Base-by-base conservation (phyloP, 805 yeast species). In the Candida sanyiensis region DNA sequence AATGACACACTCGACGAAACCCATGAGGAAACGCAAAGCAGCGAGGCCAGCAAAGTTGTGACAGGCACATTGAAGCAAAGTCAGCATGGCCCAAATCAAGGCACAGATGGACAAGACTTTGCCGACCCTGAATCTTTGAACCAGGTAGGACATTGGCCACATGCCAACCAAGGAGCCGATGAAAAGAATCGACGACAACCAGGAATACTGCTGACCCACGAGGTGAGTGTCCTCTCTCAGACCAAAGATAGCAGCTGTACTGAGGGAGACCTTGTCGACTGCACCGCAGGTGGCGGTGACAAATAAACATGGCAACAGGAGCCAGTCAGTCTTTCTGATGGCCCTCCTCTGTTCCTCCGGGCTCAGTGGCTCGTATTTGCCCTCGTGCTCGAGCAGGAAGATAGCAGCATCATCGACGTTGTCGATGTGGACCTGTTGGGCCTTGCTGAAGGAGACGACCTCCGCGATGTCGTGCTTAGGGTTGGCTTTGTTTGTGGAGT, bases 211-310 rank as follows among this genome's bases (percentile, higher is more conserved):
- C 39, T 61, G 60, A 7, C 75, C 72, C n/a, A 44, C 43, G 54
- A 73, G 58, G 21, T 62, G 39, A 18, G 57, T 57, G 48, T 68
- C 74, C 8, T 48, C 47, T 37, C 59, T 59, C 28, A 73, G 45
- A 10, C 75, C 75, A 46, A 69, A 61, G 32, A 72, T 58, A 5
- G 75, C 66, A 5, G 75, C 75, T 46, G 65, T 67, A 11, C 68
- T 55, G 19, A 62, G 57, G 9, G 70, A 59, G 13, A 60, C 55
- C 44, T 72, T 72, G 49, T 71, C 76, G 56, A 70, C 63, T 40
- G 63, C 64, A 45, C 66, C 66, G 32, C 50, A 48, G 23, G 64
- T 56, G 36, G 60, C 62, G 10, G 64, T 51, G 45, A 51, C 47
- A 43, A 61, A 65, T 29, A 62, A 56, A 25, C 60, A 45, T 3